Evolutionary conservation across 208 protist species (phyloP), one percentile per base, ranked within the genome.

Genomic region (Leishmania amazonensis): DNA sequence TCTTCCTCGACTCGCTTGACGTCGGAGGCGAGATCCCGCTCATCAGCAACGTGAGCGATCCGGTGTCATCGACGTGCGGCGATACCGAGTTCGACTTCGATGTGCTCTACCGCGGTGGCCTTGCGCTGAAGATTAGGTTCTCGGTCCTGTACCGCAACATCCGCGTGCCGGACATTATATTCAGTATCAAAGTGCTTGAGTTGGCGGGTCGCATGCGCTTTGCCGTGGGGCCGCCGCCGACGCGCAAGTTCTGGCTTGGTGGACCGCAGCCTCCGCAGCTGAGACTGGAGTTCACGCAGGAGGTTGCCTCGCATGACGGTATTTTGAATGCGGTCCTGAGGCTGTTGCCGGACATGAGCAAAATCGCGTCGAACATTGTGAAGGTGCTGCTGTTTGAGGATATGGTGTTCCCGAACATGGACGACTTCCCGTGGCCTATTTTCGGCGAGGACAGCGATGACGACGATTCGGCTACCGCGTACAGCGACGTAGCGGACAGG

Each of bases 31-130:
- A 97, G 83, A 89, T 96, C 21, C 94, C 94, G 51, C 87, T 97
- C 8, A 85, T 97, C 75, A 87, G 73, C 78, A 87, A 89, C 71
- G 89, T 96, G 17, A 91, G 90, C 80, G 89, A 94, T n/a, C 85
- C 86, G 6, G 71, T 64, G 5, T 28, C 96, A 3, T 87, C 86
- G 17, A 62, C 84, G 17, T 90, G 80, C 53, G 93, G 94, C 6
- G 93, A 97, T 77, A 75, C 96, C 3, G 87, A 93, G 58, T 94
- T 97, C 68, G 91, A 95, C 86, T 96, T 97, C 80, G 90, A 97
- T 75, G 78, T 97, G 67, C 85, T 95, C 9, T 97, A 97, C 84
- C 93, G 93, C 45, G 94, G 94, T 47, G 94, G 94, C 17, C 86
- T 97, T 15, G 80, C 73, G 54, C 65, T 97, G 13, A 88, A 83